Base-by-base conservation (phyloP, 2,329 filamentous ascomycete species). In the Trichoderma harzianum region DNA sequence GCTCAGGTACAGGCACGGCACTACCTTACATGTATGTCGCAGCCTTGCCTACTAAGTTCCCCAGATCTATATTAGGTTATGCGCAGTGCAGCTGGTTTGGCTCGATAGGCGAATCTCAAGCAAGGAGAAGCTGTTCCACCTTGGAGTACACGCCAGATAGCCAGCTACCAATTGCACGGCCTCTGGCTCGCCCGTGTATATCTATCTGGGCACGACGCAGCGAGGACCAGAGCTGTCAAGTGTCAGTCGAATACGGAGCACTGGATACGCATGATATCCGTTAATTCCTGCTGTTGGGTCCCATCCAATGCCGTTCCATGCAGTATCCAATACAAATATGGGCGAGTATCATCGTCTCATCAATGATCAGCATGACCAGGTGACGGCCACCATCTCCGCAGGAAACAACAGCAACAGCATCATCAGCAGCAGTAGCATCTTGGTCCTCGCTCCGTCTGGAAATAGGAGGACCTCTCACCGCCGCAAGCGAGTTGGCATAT, bases 81-180 rank as follows among this genome's bases (percentile, higher is more conserved):
- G 36, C 67, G 66, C 55, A 69, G 28, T 11, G 58, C 32, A 3
- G 21, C 16, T 16, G 28, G 24, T 39, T 36, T 64, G 47, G 39
- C 43, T 70, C 68, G 68, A 64, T 70, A 64, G 68, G 68, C 68
- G 68, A 70, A 70, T 24, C 43, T 64, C 60, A 24, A 32, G 60
- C 58, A 63, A 55, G 36, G 28, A 51, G 55, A 61, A 51, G 55
- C 57, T 24, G 57, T 43, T 24, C 14, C 30, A 26, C 32, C 43
- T 21, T 12, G n/a, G 43, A 51, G 43, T 3, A 51, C 43, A 60
- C 39, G 12, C 24, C 55, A 12, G 53, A 47, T 24, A n/a, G 16
- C 2, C 26, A 11, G n/a, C 12, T 65, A 28, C 62, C 28, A 65
- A 26, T 65, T 18, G 30, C 43, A 51, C 28, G 11, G 3, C 5